Evolutionary conservation across 2,329 filamentous ascomycete genomes (phyloP), one percentile per base, ranked within the genome.

Genomic region (Aureobasidium mangrovei): DNA sequence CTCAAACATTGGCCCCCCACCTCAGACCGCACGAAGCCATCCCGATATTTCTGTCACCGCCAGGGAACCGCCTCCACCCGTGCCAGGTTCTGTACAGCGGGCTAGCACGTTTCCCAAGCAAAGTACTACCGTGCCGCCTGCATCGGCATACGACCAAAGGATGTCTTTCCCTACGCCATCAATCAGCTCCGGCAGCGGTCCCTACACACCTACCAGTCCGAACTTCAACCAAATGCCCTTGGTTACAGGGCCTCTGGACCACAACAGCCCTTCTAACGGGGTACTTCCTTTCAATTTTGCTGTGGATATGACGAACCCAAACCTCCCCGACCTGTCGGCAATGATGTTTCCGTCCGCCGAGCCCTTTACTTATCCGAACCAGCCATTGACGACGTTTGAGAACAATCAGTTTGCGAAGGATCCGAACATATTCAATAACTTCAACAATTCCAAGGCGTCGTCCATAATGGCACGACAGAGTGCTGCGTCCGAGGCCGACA

Each of bases 321-420:
- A 69, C 7, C 72, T 90, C 12, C 80, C 85, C 59, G 86, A 88
- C 64, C 77, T 91, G 5, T 84, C 84, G 56, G 81, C 83, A 3
- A 81, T 91, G 71, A 90, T 91, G 84, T 91, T 91, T 63, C 84
- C 86, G 1, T 85, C 85, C 0, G 78, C 81, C 33, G 86, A 91
- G 62, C 86, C 87, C 0, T 85, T 91, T 59, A 85, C 84, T 0
- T 93, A 91, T 62, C 86, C 86, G 0, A 88, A 85, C 62, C 85
- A 88, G 60, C 83, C 85, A 0, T 81, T 85, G 73, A 83, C 85
- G 32, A 74, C 71, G 0, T 76, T 76, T 57, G 74, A 77, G 56
- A 75, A 73, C 60, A 72, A 67, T 53, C 62, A 72, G 75, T 64
- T 60, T 39, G 60, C 56, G 29, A 65, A 65, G 36, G 61, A 62